Base-by-base conservation (phyloP, 2,329 filamentous ascomycete species). In the Phialophora tarda region DNA sequence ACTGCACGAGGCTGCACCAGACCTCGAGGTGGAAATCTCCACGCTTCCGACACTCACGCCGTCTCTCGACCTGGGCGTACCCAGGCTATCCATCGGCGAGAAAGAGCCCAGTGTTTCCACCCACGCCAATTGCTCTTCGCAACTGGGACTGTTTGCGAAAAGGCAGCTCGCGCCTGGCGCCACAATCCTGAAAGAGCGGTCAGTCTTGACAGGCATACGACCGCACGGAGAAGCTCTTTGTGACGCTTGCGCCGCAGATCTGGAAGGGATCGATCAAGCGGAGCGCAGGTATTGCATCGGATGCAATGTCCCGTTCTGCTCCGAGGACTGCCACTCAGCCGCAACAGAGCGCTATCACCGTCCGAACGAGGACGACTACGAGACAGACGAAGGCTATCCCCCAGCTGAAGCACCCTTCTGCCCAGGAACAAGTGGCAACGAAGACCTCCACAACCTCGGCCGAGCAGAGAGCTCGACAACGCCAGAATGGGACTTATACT, bases 81-180 rank as follows among this genome's bases (percentile, higher is more conserved):
- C 48, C 41, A 53, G 34, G 23, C 17, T 26, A 24, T 55, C 54
- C 30, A 12, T 55, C 24, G 47, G 50, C 57, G 64, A 59, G 21
- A 30, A 24, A 11, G 30, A 32, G 30, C 30, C 53, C 48, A 14
- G 14, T 32, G 47, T 26, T 32, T 32, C 68, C 30, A 62, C 69
- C 30, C 64, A 72, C 21, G 74, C 75, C 24, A 75, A 85, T 56
- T 80, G 81, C 26, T 85, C 84, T 3, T 85, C 84, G 64, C 95
- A 99, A 77, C 85, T 99, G 0, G 95, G 95, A 4, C 85, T 99
- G 3, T 98, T 98, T 76, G 94, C 93, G 7, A 91, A 88, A 72
- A 86, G 91, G 69, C 89, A 96, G 71, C 91, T 98, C 44, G 80
- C 82, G 0, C 87, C 92, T 0, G 91, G 91, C 10, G 91, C 96